phyloP scores from a whole-genome alignment of 106 monocot species.

The Amphibolis antarctica region DNA sequence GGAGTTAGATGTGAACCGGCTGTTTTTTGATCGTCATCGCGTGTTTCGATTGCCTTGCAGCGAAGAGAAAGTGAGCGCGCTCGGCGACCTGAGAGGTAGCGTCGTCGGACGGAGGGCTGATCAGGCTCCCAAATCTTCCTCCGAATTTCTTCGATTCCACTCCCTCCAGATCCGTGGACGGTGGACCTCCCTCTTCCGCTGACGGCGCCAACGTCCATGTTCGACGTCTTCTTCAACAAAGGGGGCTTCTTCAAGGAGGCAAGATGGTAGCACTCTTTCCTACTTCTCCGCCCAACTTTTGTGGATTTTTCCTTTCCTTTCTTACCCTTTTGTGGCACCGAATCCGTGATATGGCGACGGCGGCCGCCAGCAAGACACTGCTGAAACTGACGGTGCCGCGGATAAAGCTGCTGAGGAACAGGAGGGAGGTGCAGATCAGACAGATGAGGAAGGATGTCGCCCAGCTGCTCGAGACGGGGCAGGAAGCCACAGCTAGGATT shows the following conservation, averaged over 20 bases:
- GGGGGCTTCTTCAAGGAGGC: constrained; percentile 54
- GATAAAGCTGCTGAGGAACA: constrained; percentile 80
- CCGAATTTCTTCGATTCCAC: too few relatives aligned
- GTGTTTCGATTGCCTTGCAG: too few relatives aligned
- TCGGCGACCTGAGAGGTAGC: too few relatives aligned
- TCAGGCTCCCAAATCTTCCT: too few relatives aligned
- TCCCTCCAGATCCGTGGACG: too few relatives aligned
- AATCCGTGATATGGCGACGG: too few relatives aligned
- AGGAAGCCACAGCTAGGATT: constrained; percentile 63
- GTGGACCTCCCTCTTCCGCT: too few relatives aligned
- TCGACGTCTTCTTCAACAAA: constrained; percentile 83
- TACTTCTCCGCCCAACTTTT: neutral
- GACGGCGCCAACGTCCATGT: constrained; percentile 43
- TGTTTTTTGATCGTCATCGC: too few relatives aligned
- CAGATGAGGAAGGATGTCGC: constrained; percentile 78
- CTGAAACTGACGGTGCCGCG: constrained; percentile 59
- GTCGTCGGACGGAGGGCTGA: too few relatives aligned
- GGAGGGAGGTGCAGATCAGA: constrained; percentile 47
- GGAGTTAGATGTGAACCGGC: too few relatives aligned
- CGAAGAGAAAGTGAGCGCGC: too few relatives aligned
- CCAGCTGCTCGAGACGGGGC: constrained; percentile 35
- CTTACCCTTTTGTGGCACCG: neutral
- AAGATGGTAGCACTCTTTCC: constrained; percentile 42
- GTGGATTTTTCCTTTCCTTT: neutral
- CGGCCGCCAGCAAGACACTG: constrained; percentile 50